Evolutionary conservation across 108 stramenopile genomes (phyloP).

Genomic region (Stephanodiscus triporus): DNA sequence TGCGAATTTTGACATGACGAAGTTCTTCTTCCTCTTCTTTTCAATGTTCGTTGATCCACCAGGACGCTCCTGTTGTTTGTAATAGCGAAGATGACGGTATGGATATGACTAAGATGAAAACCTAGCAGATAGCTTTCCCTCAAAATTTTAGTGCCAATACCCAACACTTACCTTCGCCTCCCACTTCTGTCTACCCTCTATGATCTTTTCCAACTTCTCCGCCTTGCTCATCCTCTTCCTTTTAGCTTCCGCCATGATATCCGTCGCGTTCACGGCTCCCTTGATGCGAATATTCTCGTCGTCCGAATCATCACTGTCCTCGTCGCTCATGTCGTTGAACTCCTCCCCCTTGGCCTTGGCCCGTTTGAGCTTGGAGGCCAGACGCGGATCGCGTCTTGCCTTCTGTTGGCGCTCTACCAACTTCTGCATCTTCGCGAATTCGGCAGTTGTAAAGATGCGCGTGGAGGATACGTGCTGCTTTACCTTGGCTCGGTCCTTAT

Average conservation of each 20-base stretch:
- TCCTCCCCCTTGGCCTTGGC: slow-evolving; percentile 73
- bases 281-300: slow-evolving; percentile 70
- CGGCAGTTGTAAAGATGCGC: slow-evolving; percentile 81
- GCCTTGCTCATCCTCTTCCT: slow-evolving; percentile 79
- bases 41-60: slow-evolving; percentile 94
- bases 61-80: slow-evolving; percentile 49
- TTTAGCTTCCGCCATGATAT: slow-evolving; percentile 86
- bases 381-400: slow-evolving; percentile 73
- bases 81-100: not conserved
- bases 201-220: slow-evolving; percentile 73
- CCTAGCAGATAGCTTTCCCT: not conserved
- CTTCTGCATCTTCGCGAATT: slow-evolving; percentile 90
- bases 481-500: slow-evolving; percentile 72
- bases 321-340: slow-evolving; percentile 76
- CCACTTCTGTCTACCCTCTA: slow-evolving; percentile 77
- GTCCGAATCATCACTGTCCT: slow-evolving; percentile 60
- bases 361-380: slow-evolving; percentile 79
- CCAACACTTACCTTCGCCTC: slow-evolving; percentile 61
- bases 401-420: slow-evolving; percentile 84
- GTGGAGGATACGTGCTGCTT: slow-evolving; percentile 79
- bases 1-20: slow-evolving; percentile 82
- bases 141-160: not conserved
- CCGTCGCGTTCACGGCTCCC: slow-evolving; percentile 69
- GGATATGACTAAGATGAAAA: not conserved
- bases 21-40: slow-evolving; percentile 91